Evolutionary conservation across 345 rosid species (phyloP), one percentile per base, ranked within the genome.

Genomic region (Aegle marmelos): DNA sequence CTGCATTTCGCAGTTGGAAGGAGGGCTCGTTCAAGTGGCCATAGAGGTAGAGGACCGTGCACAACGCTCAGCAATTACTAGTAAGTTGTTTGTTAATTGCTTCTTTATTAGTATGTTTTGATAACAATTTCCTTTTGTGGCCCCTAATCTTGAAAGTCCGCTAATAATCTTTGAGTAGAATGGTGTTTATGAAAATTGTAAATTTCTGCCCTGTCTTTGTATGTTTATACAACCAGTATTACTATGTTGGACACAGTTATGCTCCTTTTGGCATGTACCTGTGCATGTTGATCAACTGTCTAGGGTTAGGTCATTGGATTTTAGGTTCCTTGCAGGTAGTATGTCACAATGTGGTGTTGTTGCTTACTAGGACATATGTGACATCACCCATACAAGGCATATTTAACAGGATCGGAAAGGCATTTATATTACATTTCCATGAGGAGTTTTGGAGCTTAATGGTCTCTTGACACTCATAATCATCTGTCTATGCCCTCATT

Each of bases 41-140:
- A 92, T 95, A 78, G 98, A 93, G 87, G 97, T 95, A 79, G 98
- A 92, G 89, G 95, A 91, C 84, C 97, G 93, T 84, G 97, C 98
- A 25, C 97, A 88, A 56, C 93, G 97, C 63, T 95, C 92, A 30
- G 98, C 98, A 77, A 93, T 94, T 79, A 91, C 98, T 78, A 91
- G 98, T 90, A 93, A 83, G 27, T 28, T 78, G 28, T 60, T 80
- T 24, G 30, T 41, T 48, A 13, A 33, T 28, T 50, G 21, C 30
- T 63, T 77, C 54, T 65, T 63, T 9, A 57, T 60, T 72, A 21
- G 48, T 21, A 13, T 11, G 57, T 14, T 11, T 57, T 62, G 28
- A 24, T 31, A 16, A 24, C 9, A 6, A 48, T 56, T 34, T 65
- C 63, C 33, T 66, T 28, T 27, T 56, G 14, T 33, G 2, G 25